These are phyloP conservation scores for Cyclostephanos invisitatus DNA, from an alignment of 108 stramenopile species.

Conservation along the genomic window DNA sequence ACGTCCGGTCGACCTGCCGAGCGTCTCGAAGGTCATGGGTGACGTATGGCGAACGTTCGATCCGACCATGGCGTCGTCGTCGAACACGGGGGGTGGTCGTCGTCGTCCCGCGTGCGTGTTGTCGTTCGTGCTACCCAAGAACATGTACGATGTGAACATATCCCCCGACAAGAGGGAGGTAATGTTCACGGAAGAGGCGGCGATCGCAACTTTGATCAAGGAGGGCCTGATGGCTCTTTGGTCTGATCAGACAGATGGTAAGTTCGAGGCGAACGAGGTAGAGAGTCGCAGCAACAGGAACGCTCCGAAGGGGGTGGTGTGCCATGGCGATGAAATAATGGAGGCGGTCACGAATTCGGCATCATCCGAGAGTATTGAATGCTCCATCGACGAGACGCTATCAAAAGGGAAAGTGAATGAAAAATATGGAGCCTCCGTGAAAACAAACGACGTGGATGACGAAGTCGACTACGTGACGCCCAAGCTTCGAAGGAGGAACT, in stretches of 20 bases:
- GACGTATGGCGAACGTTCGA: conserved; percentile 88
- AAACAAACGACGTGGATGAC: neutral
- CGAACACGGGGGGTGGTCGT: conserved; percentile 12
- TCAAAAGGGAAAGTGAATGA: neutral
- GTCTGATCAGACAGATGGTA: conserved; percentile 61
- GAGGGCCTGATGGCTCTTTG: conserved; percentile 56
- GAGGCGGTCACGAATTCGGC: neutral
- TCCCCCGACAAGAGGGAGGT: conserved; percentile 97
- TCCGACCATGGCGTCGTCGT: conserved; percentile 1
- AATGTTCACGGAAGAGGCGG: conserved; percentile 76
- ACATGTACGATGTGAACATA: conserved; percentile 93
- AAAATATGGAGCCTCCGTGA: neutral
- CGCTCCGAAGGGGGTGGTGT: neutral
- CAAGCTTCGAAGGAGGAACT: neutral
- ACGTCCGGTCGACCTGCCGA: conserved; percentile 94
- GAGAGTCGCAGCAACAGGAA: conserved; percentile 30
- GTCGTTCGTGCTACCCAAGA: conserved; percentile 75
- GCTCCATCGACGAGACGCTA: neutral
- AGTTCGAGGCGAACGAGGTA: conserved; percentile 62
- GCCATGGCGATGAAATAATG: neutral
- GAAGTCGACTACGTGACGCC: conserved; percentile 13
- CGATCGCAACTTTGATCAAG: conserved; percentile 52
- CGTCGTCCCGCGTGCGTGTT: conserved; percentile 90
- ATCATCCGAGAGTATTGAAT: too few species aligned
- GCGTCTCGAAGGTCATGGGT: conserved; percentile 60